These are phyloP conservation scores for Leccinum imitatum DNA, from an alignment of 768 basidiomycete species.

Conservation along the genomic window DNA sequence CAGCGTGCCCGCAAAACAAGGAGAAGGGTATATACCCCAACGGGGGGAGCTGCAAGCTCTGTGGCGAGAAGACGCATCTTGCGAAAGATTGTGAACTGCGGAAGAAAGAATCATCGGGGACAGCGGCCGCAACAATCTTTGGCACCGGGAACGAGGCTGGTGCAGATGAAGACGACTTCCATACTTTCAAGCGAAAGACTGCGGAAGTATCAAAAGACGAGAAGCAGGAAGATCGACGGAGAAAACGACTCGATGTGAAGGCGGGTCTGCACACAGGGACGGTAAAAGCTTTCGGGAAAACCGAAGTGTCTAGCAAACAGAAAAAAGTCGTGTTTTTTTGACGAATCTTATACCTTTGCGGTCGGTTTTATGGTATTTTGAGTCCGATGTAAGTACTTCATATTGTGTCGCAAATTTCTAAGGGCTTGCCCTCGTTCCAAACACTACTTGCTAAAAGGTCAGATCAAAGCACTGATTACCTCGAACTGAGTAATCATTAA, in stretches of 20 bases:
- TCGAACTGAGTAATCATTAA: background rate
- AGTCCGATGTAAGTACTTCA: background rate
- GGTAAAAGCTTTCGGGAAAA: conserved; percentile 5
- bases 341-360: no score
- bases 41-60: conserved; percentile 88
- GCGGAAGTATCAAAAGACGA: conserved; percentile 62
- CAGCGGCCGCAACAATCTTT: conserved; percentile 20
- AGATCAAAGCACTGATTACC: background rate
- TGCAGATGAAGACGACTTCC: conserved; percentile 96
- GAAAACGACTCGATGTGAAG: conserved; percentile 42
- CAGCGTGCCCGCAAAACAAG: conserved; percentile 77
- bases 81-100: conserved; percentile 78
- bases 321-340: conserved; percentile 55
- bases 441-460: background rate
- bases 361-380: background rate
- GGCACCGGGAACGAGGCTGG: conserved; percentile 53
- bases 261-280: conserved; percentile 43
- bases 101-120: conserved; percentile 48
- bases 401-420: background rate
- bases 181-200: conserved; percentile 66
- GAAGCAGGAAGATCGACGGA: conserved; percentile 45
- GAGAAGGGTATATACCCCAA: conserved; percentile 85
- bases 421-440: background rate
- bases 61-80: conserved; percentile 80
- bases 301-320: conserved; percentile 21